A percentile compares a stretch with the other conserved stretches of the same genome.
Evolutionary conservation across 306 rosid species (phyloP).

Genomic region (Cucumis cinereus): DNA sequence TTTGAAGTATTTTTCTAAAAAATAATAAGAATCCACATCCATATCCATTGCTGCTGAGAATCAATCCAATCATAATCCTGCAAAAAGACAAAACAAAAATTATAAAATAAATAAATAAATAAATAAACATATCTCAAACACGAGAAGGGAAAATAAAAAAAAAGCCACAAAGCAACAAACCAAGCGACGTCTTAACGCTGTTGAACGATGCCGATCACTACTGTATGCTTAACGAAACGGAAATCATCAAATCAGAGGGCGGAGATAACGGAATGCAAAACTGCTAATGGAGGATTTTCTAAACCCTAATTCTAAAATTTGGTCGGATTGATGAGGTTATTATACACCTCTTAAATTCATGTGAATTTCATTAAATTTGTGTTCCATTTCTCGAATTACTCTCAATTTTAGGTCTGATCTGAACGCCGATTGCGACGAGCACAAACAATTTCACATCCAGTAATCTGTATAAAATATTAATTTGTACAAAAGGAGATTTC

Average conservation of each 20-base stretch:
- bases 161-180: not conserved
- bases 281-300: not conserved
- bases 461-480: not conserved
- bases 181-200: not conserved
- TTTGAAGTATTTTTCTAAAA: no score
- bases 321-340: not conserved
- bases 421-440: not conserved
- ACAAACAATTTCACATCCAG: not conserved
- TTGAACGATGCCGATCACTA: not conserved
- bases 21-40: not conserved
- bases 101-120: not conserved
- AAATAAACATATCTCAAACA: not conserved
- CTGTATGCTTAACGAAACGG: not conserved
- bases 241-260: not conserved
- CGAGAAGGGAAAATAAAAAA: not conserved
- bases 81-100: not conserved
- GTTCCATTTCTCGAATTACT: not conserved
- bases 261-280: not conserved
- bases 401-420: not conserved
- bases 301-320: not conserved
- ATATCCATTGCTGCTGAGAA: not conserved
- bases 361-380: not conserved
- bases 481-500: not conserved
- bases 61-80: not conserved
- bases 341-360: not conserved